Evolutionary conservation across 371 early-diverging fungal species (phyloP), one percentile per base, ranked within the genome.

Genomic region (Sporodiniella umbellata): DNA sequence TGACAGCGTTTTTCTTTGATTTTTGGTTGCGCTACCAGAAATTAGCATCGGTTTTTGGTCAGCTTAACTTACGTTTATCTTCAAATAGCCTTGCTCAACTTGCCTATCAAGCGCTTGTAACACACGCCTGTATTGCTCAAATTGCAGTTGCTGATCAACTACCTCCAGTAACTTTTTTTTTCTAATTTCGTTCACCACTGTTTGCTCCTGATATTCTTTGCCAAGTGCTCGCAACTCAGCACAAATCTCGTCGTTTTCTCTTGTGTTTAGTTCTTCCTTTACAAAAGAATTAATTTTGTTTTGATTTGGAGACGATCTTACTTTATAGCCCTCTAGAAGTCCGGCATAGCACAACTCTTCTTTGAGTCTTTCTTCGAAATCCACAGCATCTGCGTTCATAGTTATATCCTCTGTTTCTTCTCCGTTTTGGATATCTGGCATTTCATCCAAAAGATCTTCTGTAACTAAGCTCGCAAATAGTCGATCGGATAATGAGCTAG

Each of bases 51-150:
- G 0, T 35, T n/a, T 28, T 28, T 14, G n/a, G 15, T n/a, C n/a
- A 35, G 15, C n/a, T 7, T 11, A 46, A 81, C 85, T 76, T 78
- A 90, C 89, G 70, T 84, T 85, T 61, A 94, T 75, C 66, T 92
- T 92, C 33, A 81, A 58, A 57, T 89, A 95, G 42, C 87, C 83
- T 55, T 85, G 83, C 55, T 93, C 94, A 10, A 94, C 86, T 59
- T 89, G 90, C 53, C 82, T 82, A 62, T 94, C 92, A 22, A 92
- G 64, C 42, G 88, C 90, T 51, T 94, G 94, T 53, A 95, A 70
- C 5, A 95, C 86, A 38, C 83, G 80, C 23, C 83, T 83, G 69
- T 91, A 94, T 64, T 95, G 92, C 56, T 95, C 94, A 64, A 76
- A 92, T 2, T 87, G 94, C 39, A 92, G 74, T 62, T 90, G 86